phyloP scores from a whole-genome alignment of 768 basidiomycete genomes.

The Neoboletus magnificus region DNA sequence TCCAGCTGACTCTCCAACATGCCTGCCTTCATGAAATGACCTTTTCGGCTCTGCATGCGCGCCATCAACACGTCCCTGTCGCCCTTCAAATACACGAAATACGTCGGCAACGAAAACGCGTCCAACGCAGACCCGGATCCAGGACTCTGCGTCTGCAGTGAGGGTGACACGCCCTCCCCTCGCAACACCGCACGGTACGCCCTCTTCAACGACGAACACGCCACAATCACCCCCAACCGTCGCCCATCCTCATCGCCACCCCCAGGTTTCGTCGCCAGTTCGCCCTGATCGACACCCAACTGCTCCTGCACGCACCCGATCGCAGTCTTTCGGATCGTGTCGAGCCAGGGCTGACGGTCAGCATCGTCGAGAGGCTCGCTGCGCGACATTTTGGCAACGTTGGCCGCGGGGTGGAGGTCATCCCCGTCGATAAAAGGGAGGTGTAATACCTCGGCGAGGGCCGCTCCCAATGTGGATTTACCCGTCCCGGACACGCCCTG shows the following conservation, averaged over 20 bases:
- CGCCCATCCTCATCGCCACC: background rate
- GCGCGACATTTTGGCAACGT: conserved; percentile 83
- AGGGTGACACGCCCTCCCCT: conserved; percentile 24
- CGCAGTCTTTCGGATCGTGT: conserved; percentile 62
- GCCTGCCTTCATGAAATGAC: conserved; percentile 79
- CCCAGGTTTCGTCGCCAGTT: background rate
- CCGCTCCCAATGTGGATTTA: conserved; percentile 65
- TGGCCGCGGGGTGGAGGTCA: conserved; percentile 74
- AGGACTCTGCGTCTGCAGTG: background rate
- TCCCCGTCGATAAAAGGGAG: conserved; percentile 88
- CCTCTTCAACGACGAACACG: conserved; percentile 81
- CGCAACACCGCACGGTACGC: conserved; percentile 81
- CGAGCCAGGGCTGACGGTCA: conserved; percentile 87
- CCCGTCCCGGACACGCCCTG: conserved; percentile 76
- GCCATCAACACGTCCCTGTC: conserved; percentile 50
- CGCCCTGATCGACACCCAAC: background rate
- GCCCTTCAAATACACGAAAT: conserved; percentile 80
- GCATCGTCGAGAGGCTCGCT: conserved; percentile 75
- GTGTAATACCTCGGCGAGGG: conserved; percentile 56
- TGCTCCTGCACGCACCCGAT: conserved; percentile 25
- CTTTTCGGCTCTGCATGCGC: conserved; percentile 59
- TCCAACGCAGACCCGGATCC: background rate
- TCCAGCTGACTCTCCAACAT: conserved; percentile 81
- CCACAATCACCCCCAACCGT: conserved; percentile 64
- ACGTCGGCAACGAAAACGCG: conserved; percentile 47